Base-by-base conservation (phyloP, 768 basidiomycete species). In the Panaeolus papilionaceus region DNA sequence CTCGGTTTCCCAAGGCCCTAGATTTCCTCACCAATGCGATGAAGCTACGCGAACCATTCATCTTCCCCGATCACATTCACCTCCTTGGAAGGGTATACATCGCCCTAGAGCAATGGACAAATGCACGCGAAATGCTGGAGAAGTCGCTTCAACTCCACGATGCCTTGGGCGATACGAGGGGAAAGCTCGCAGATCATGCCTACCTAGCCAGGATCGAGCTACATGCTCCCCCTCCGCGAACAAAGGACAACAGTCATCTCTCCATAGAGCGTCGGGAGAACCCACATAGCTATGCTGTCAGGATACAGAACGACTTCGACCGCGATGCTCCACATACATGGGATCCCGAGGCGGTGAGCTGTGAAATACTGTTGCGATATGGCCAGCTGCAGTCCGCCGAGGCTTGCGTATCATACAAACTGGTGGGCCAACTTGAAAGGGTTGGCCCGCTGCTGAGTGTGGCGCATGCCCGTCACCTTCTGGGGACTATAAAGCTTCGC, bases 31-130 rank as follows among this genome's bases (percentile, higher is more conserved):
- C 71, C 40, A 70, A 71, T 37, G 74, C 77, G 4, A 74, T 78
- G 23, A 51, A 68, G 10, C 58, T 76, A 20, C 69, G 73, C 8
- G 42, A 71, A 11, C 75, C 74, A 11, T 66, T 61, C 7, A 65
- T 73, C 11, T 70, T 76, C 58, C 73, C 75, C 3, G 75, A 76
- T 28, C 74, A 76, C 65, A 66, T 74, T 28, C 74, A 76, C 40
- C 66, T 76, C 6, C 70, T 76, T 23, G 74, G 71, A 16, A 70
- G 77, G 9, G 66, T 78, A 9, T 64, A 62, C 23, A 64, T 75
- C 20, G 75, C 74, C 1, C 65, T 68, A 39, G 71, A 66, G n/a
- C 54, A 69, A 38, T 74, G 66, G 47, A 65, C 71, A 3, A 40
- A 71, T 49, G 77, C 75, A 6, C 44, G 65, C 38, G 42, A 62